Conservation (phyloP, 345 rosid genomes). For the Erodium maritimum region DNA sequence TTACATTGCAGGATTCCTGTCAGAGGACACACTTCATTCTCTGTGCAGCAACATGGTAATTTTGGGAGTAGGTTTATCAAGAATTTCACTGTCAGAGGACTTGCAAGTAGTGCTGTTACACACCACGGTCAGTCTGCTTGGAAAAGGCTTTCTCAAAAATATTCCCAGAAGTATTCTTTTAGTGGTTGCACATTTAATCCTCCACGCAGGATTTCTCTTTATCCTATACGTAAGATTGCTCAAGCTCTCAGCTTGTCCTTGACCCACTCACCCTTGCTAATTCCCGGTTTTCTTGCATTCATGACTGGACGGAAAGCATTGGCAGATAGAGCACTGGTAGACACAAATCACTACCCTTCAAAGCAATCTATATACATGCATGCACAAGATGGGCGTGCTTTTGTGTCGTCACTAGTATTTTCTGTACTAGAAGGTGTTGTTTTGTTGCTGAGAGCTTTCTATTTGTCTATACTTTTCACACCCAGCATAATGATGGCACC, state of each 20-base stretch:
- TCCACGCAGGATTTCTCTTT: conserved; percentile 30
- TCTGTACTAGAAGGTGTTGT: conserved; percentile 42
- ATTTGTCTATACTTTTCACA: conserved; percentile 52
- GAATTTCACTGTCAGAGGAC: conserved; percentile 28
- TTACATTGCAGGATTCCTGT: conserved; percentile 17
- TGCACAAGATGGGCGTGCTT: conserved; percentile 50
- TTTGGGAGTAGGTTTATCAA: conserved; percentile 16
- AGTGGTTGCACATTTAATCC: conserved; percentile 20
- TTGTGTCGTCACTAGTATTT: conserved; percentile 33
- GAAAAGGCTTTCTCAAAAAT: conserved; percentile 38
- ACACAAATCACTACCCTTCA: conserved; percentile 32
- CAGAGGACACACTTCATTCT: conserved; percentile 19
- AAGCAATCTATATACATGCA: conserved; percentile 40
- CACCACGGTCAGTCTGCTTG: conserved; percentile 50
- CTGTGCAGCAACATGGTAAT: conserved; percentile 18
- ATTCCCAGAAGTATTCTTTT: conserved; percentile 12
- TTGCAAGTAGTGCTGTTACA: conserved; percentile 26
- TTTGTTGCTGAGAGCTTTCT: conserved; percentile 59
- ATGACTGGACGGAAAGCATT: conserved; percentile 45
- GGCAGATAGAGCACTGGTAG: conserved; percentile 38
- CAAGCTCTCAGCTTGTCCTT: conserved; percentile 70
- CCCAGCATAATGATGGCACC: conserved; percentile 79
- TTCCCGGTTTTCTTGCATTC: conserved; percentile 53
- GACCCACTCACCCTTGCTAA: conserved; percentile 45
- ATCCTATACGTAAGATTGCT: conserved; percentile 41